Conservation (phyloP, 169 alveolate genomes). For the Perkinsus chesapeaki region DNA sequence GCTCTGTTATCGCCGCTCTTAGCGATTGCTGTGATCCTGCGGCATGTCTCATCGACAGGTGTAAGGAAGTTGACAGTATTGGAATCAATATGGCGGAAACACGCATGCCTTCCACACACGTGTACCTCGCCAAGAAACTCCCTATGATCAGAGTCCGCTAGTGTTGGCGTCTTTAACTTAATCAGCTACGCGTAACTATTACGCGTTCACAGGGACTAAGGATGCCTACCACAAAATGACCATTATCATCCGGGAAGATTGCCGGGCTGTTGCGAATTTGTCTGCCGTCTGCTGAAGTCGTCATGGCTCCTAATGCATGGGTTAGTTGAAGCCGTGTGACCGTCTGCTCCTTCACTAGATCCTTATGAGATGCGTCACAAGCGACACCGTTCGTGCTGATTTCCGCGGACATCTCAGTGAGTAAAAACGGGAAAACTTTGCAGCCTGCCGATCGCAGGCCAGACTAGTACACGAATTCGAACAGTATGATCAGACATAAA, state of each 20-base stretch:
- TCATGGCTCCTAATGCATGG: background rate
- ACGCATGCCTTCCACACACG: background rate
- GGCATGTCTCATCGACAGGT: background rate
- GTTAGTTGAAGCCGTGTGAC: background rate
- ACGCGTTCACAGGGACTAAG: too few relatives aligned
- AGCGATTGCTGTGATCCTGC: background rate
- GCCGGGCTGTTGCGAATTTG: background rate
- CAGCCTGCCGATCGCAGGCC: too few relatives aligned
- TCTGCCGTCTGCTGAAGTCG: background rate
- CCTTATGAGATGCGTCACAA: too few relatives aligned
- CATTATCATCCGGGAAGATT: background rate
- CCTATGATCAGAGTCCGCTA: background rate
- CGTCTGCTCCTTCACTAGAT: background rate
- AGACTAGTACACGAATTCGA: too few relatives aligned
- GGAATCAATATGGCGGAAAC: background rate
- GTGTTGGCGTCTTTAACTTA: too few relatives aligned
- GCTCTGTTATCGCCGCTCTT: background rate
- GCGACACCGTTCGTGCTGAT: too few relatives aligned
- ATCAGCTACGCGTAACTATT: too few relatives aligned
- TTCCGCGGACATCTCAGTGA: too few relatives aligned
- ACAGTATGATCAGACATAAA: too few relatives aligned
- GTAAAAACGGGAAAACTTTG: too few relatives aligned
- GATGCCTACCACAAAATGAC: background rate
- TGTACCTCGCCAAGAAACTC: background rate
- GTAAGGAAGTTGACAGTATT: background rate